Percentiles rank a stretch among this genome's conserved stretches.
These are phyloP conservation scores for Nannochloropsis gaditana DNA, from an alignment of 108 stramenopile genomes.

Conservation along the genomic window DNA sequence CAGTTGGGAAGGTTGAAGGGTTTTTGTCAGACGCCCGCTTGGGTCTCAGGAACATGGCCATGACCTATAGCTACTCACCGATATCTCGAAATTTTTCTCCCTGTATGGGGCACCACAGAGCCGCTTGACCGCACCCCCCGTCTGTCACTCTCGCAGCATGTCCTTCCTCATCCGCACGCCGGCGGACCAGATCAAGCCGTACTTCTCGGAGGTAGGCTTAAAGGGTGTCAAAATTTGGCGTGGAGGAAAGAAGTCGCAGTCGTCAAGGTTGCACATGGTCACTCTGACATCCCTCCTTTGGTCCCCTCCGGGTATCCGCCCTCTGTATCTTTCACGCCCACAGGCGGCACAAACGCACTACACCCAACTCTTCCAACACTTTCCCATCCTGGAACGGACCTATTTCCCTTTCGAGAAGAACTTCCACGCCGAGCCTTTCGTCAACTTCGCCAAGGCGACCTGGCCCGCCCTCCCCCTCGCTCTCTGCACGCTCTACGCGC, in stretches of 20 bases:
- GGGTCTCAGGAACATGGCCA: no score
- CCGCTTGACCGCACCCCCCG: no score
- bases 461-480: neutral
- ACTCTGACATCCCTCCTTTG: neutral
- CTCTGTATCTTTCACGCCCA: neutral
- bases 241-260: neutral
- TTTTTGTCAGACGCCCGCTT: no score
- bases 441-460: neutral
- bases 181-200: neutral
- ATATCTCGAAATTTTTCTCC: no score
- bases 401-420: slow-evolving; percentile 15
- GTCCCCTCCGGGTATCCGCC: neutral
- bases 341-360: neutral
- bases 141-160: neutral
- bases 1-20: no score
- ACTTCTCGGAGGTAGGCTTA: neutral
- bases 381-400: slow-evolving; percentile 2
- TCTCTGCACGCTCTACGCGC: neutral
- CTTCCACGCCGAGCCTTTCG: neutral
- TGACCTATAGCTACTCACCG: no score
- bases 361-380: neutral
- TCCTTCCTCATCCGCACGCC: neutral
- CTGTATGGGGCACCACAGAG: no score
- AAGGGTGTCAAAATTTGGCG: neutral
- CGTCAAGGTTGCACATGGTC: neutral